phyloP scores from a whole-genome alignment of 176 grass and related monocot species.

The Zizania latifolia region DNA sequence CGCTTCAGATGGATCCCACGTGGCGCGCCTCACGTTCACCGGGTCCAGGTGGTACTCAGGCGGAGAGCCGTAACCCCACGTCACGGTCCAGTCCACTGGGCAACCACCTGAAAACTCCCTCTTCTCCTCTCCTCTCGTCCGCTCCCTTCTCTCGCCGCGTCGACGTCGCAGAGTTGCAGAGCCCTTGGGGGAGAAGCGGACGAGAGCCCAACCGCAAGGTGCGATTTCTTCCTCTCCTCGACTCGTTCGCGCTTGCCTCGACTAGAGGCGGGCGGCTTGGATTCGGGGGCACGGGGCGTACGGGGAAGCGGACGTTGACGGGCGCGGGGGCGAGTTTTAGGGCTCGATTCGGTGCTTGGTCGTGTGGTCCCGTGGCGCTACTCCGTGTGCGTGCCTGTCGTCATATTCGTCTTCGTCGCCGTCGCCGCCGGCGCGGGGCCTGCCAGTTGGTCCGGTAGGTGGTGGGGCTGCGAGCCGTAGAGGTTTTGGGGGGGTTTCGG shows the following conservation, averaged over 20 bases:
- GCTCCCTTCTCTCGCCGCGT: neutral
- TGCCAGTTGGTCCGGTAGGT: neutral
- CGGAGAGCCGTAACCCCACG: neutral
- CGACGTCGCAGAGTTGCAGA: neutral
- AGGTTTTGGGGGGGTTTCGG: neutral
- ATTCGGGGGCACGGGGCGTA: neutral
- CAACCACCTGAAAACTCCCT: neutral
- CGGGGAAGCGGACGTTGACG: neutral
- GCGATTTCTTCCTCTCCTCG: neutral
- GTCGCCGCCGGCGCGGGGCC: neutral
- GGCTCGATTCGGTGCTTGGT: neutral
- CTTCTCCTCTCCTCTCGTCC: neutral
- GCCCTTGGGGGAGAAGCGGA: no score
- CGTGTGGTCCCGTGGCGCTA: neutral
- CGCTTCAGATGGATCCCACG: neutral
- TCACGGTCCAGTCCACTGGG: neutral
- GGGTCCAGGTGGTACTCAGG: no score
- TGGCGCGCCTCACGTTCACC: neutral
- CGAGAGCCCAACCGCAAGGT: neutral
- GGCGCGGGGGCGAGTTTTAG: no score
- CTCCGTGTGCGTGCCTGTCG: no score
- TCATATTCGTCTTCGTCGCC: no score
- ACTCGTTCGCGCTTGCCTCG: neutral
- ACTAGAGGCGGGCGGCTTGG: neutral
- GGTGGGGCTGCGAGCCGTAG: neutral